These are phyloP conservation scores for Sclerotiophoma versabilis DNA, from an alignment of 2,329 filamentous ascomycete species.

Conservation along the genomic window DNA sequence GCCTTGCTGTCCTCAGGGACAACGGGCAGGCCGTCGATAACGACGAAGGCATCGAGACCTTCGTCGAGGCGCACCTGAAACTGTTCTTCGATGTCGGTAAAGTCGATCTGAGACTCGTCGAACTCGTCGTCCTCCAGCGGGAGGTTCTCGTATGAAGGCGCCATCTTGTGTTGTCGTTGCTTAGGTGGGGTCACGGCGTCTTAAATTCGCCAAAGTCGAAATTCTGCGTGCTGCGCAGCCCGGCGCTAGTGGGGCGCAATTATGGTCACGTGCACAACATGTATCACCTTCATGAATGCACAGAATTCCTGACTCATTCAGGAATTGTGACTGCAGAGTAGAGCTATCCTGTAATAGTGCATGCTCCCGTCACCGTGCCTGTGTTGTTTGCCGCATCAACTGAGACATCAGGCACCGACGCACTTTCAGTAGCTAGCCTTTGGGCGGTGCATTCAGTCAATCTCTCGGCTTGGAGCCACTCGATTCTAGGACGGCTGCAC, in stretches of 20 bases:
- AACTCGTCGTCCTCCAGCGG: conserved; percentile 87
- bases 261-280: conserved; percentile 3
- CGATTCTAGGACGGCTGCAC: too few species aligned
- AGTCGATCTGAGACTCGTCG: conserved; percentile 93
- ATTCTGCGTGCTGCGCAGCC: conserved; percentile 36
- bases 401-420: too few species aligned
- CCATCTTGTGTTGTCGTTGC: conserved; percentile 68
- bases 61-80: conserved; percentile 96
- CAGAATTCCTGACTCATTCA: not conserved
- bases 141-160: conserved; percentile 90
- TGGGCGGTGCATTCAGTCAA: too few species aligned
- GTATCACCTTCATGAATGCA: not conserved
- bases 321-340: not conserved
- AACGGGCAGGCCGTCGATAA: conserved; percentile 90
- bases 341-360: not conserved
- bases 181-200: conserved; percentile 28
- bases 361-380: not conserved
- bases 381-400: not conserved
- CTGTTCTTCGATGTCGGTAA: conserved; percentile 91
- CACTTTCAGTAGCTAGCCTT: too few species aligned
- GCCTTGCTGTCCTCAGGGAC: conserved; percentile 90
- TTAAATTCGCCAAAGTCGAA: conserved; percentile 29
- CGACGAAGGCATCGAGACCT: conserved; percentile 94
- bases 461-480: too few species aligned
- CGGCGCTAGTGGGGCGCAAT: conserved; percentile 14